Percentiles rank a stretch among this genome's conserved stretches.
Conservation (phyloP, 768 basidiomycete species). For the Rhodotorula sphaerocarpa region DNA sequence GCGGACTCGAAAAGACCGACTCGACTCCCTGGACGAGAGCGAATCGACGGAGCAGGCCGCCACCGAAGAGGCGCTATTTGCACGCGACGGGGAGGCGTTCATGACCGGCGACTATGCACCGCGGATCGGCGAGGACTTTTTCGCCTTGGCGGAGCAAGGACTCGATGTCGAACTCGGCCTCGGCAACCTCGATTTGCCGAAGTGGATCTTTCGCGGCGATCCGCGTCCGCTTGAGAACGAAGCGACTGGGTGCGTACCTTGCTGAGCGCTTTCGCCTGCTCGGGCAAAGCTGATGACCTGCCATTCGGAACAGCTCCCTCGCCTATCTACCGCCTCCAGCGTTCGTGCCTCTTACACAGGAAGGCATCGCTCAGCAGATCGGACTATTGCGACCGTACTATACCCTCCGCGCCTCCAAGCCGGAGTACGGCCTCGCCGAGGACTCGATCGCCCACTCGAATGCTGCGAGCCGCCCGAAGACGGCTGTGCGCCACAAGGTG, state of each 20-base stretch:
- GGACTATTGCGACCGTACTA: slow-evolving; percentile 75
- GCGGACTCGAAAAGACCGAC: slow-evolving; percentile 70
- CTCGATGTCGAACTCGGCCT: slow-evolving; percentile 79
- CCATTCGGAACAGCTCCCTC: slow-evolving; percentile 39
- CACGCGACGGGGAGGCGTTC: slow-evolving; percentile 45
- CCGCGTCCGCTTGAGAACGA: slow-evolving; percentile 44
- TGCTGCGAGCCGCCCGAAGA: background rate
- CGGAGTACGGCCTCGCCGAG: slow-evolving; percentile 18
- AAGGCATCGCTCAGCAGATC: slow-evolving; percentile 67
- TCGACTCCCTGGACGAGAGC: slow-evolving; percentile 49
- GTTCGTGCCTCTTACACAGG: slow-evolving; percentile 62
- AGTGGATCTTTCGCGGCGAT: slow-evolving; percentile 56
- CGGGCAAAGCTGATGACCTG: background rate
- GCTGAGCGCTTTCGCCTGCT: background rate
- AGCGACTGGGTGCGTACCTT: background rate
- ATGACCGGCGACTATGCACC: slow-evolving; percentile 76
- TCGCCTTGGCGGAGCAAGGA: slow-evolving; percentile 77
- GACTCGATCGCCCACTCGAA: slow-evolving; percentile 22
- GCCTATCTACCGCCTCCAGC: slow-evolving; percentile 79
- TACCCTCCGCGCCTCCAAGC: slow-evolving; percentile 8
- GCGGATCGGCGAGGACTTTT: slow-evolving; percentile 80
- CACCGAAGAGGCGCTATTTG: slow-evolving; percentile 53
- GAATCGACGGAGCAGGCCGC: slow-evolving; percentile 52
- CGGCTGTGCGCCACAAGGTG: slow-evolving; percentile 21
- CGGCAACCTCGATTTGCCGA: slow-evolving; percentile 58